These are phyloP conservation scores for Starmerella floricola DNA, from an alignment of 805 yeast species.

Conservation along the genomic window DNA sequence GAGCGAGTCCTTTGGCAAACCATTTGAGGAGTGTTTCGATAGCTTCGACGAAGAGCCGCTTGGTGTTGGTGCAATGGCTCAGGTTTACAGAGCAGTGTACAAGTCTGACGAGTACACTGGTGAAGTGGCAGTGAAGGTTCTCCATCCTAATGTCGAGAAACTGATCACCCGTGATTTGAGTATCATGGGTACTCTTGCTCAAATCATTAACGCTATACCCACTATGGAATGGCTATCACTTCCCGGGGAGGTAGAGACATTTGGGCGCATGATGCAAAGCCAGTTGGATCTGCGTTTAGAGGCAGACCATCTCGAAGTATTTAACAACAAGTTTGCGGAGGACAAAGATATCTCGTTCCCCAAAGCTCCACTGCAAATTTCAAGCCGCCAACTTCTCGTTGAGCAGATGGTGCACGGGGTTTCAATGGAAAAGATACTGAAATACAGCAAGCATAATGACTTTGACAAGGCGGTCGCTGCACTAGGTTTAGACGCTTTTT, in stretches of 20 bases:
- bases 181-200: conserved; percentile 76
- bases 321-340: conserved; percentile 53
- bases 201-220: conserved; percentile 56
- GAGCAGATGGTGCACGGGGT: conserved; percentile 79
- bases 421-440: conserved; percentile 61
- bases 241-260: conserved; percentile 88
- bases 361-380: conserved; percentile 49
- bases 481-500: conserved; percentile 77
- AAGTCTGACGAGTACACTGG: conserved; percentile 25
- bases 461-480: conserved; percentile 50
- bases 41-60: conserved; percentile 64
- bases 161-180: conserved; percentile 67
- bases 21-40: conserved; percentile 66
- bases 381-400: conserved; percentile 62
- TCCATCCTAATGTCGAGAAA: conserved; percentile 74
- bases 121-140: conserved; percentile 78
- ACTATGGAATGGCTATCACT: conserved; percentile 96
- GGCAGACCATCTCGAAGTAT: conserved; percentile 62
- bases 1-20: conserved; percentile 45
- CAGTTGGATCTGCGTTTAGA: conserved; percentile 88
- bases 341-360: conserved; percentile 65
- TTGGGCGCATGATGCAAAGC: conserved; percentile 68
- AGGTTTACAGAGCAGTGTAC: conserved; percentile 70
- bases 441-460: conserved; percentile 24
- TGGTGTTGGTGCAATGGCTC: conserved; percentile 99